phyloP scores from a whole-genome alignment of 1,284 basidiomycete species.

The Violaceomyces palustris region DNA sequence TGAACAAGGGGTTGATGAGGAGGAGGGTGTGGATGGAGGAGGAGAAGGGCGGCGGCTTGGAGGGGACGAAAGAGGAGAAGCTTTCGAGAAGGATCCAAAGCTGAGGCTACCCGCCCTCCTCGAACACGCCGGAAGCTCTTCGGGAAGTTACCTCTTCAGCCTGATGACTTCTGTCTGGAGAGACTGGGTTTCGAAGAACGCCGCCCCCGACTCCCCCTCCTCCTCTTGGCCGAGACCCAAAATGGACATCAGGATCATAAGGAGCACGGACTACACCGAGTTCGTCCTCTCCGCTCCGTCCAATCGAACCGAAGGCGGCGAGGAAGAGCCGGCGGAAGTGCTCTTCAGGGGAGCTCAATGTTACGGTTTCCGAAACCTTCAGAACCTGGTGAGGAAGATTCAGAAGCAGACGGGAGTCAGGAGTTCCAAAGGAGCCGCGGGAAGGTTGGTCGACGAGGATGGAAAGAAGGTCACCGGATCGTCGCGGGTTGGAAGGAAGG shows the following conservation, averaged over 20 bases:
- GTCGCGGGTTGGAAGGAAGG: conserved; percentile 1
- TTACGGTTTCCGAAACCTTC: conserved; percentile 95
- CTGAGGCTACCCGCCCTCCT: conserved; percentile 73
- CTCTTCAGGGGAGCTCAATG: conserved; percentile 90
- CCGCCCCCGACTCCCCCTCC: no score
- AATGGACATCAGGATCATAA: conserved; percentile 37
- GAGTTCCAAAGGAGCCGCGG: conserved; percentile 24
- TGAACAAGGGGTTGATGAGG: conserved; percentile 55
- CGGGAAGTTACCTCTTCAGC: conserved; percentile 84
- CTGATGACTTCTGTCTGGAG: conserved; percentile 38
- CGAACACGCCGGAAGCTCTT: conserved; percentile 74
- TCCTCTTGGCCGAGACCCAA: conserved; percentile 17
- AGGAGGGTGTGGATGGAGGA: conserved; percentile 4
- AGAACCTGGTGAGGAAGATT: conserved; percentile 88
- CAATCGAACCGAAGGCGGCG: neutral
- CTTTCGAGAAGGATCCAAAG: no score
- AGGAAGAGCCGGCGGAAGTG: conserved; percentile 57
- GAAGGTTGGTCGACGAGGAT: conserved; percentile 15
- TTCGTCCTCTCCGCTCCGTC: conserved; percentile 54
- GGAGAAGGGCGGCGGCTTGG: neutral
- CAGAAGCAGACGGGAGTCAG: conserved; percentile 59
- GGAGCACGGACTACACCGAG: conserved; percentile 62
- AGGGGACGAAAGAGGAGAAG: neutral
- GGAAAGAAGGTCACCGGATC: conserved; percentile 8
- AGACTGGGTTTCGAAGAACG: conserved; percentile 18